phyloP scores from a whole-genome alignment of 2,329 filamentous ascomycete species.

The Arthrobotrys iridis region DNA sequence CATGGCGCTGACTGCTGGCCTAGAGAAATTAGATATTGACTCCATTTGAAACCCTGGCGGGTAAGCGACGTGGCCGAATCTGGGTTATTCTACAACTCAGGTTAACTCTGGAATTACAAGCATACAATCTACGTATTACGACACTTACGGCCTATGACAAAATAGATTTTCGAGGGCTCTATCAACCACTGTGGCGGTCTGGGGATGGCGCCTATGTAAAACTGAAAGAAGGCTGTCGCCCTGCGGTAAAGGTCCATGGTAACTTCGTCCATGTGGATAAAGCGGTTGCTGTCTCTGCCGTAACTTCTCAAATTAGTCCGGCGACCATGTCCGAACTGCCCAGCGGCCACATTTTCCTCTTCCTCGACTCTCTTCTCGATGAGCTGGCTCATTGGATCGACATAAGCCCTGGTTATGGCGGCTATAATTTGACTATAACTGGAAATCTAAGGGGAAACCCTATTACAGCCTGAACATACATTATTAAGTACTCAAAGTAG shows the following conservation, averaged over 20 bases:
- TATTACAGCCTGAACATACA: not conserved
- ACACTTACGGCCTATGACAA: not conserved
- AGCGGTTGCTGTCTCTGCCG: not conserved
- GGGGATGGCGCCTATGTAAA: not conserved
- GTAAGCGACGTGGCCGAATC: not conserved
- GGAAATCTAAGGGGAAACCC: not conserved
- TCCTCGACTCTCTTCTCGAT: conserved; percentile 1
- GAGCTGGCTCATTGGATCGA: not conserved
- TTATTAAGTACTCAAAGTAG: not conserved
- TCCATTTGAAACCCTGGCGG: not conserved
- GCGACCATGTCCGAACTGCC: not conserved
- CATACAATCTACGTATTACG: too few relatives aligned
- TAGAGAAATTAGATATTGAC: too few relatives aligned
- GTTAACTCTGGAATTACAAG: too few relatives aligned
- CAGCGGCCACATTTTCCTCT: not conserved
- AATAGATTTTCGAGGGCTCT: not conserved
- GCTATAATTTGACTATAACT: conserved; percentile 2
- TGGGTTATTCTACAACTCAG: not conserved
- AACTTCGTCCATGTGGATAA: not conserved
- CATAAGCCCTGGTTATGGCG: not conserved
- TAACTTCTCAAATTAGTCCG: not conserved
- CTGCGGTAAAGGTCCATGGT: not conserved
- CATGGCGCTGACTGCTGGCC: too few relatives aligned
- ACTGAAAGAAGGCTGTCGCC: not conserved
- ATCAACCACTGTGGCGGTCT: not conserved